Evolutionary conservation across 805 yeast genomes (phyloP), one percentile per base, ranked within the genome.

Genomic region (Scheffersomyces coipomensis): DNA sequence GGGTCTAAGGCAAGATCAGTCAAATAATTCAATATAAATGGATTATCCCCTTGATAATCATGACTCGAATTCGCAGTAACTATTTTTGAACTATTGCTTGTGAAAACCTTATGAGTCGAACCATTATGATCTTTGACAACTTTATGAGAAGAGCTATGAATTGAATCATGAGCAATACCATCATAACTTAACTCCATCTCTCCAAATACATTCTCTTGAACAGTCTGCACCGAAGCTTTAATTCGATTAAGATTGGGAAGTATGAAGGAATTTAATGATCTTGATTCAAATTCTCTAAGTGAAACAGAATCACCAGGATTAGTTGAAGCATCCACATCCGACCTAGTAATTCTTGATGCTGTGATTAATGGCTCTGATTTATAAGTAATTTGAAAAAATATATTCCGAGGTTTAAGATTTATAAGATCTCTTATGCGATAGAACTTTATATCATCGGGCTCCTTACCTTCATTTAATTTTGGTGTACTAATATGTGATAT

Each of bases 1-100:
- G 88, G 85, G 27, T 75, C 80, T 39, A 82, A 71, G 15, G 67
- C 67, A 16, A 82, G 66, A 12, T 68, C 70, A 9, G 68, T 64
- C 37, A 89, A 65, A 51, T 75, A 83, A 30, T 74, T 71, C 37
- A 75, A 52, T 23, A 89, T 78, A 43, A 77, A 79, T 1, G 82
- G 81, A 51, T 85, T 83, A 19, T 66, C 62, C 0, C 96, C 96
- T 2, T 66, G 71, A 54, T 88, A 88, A 49, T 83, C 83, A 50
- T 78, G 81, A 29, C 62, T 63, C 15, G 76, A 56, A 13, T 62
- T 58, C 1, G 64, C 55, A 2, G 68, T 56, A 13, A 64, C 53
- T 26, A 59, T 58, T 39, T 52, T 62, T 10, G 62, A 58, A 26
- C 56, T 50, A 38, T 51, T 60, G 13, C 63, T 55, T 29, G 64